Evolutionary conservation across 306 rosid species (phyloP).

Genomic region (Chamaecrista fasciculata): DNA sequence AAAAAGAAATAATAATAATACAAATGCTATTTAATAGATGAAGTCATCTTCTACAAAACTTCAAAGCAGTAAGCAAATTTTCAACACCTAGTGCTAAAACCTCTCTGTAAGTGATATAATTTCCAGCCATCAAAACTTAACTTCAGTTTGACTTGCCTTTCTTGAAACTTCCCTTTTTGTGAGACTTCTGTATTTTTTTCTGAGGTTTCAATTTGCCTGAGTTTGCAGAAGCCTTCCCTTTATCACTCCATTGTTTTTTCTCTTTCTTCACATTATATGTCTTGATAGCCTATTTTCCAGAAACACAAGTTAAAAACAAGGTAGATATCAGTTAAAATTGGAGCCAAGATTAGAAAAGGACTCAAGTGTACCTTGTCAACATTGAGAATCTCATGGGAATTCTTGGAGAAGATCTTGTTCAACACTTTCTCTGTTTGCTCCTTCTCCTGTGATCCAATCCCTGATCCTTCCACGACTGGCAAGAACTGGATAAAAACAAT

Average conservation of each 20-base stretch:
- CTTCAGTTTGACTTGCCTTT: slow-evolving; percentile 59
- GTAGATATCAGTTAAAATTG: background rate
- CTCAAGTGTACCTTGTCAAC: slow-evolving; percentile 59
- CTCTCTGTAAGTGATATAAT: slow-evolving; percentile 14
- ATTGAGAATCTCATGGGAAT: slow-evolving; percentile 78
- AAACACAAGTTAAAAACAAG: background rate
- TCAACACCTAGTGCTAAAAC: slow-evolving; percentile 6
- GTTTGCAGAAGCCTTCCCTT: slow-evolving; percentile 42
- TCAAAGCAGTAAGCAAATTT: slow-evolving; percentile 19
- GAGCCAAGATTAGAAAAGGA: slow-evolving; percentile 15
- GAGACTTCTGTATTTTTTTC: slow-evolving; percentile 44
- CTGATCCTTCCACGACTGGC: slow-evolving; percentile 79
- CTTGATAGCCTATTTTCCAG: slow-evolving; percentile 61
- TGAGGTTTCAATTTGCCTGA: slow-evolving; percentile 69
- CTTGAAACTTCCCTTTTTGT: slow-evolving; percentile 54
- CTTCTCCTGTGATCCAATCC: slow-evolving; percentile 59
- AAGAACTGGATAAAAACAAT: slow-evolving; percentile 56
- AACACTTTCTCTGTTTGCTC: slow-evolving; percentile 83
- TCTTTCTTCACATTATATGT: slow-evolving; percentile 78
- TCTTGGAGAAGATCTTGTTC: slow-evolving; percentile 79
- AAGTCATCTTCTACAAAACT: slow-evolving; percentile 31
- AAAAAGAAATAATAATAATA: slow-evolving; percentile 10
- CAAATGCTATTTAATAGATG: background rate
- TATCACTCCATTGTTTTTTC: slow-evolving; percentile 46
- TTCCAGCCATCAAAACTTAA: slow-evolving; percentile 26